Conservation (phyloP, 1,284 basidiomycete species). For the Uromyces viciae-fabae region DNA sequence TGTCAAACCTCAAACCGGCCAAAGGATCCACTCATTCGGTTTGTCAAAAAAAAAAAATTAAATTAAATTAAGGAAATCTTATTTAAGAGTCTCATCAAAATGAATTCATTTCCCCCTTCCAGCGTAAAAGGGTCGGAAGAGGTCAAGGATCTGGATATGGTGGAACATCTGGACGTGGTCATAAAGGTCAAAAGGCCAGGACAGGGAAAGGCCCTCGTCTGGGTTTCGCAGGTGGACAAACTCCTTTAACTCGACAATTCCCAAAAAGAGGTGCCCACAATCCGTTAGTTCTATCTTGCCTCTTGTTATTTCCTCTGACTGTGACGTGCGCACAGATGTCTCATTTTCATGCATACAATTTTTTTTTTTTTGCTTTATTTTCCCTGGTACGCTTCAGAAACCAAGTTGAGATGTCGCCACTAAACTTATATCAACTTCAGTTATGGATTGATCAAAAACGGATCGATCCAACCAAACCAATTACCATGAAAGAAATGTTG, state of each 20-base stretch:
- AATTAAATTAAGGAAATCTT: too few relatives aligned
- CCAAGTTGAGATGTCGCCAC: constrained; percentile 72
- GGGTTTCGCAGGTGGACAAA: constrained; percentile 94
- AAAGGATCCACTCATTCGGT: constrained; percentile 42
- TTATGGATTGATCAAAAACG: constrained; percentile 83
- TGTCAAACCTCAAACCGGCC: constrained; percentile 39
- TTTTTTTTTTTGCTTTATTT: background rate
- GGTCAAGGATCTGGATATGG: constrained; percentile 86
- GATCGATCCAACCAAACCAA: constrained; percentile 73
- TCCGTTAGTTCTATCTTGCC: constrained; percentile 60
- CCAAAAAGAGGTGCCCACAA: constrained; percentile 94
- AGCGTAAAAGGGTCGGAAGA: constrained; percentile 76
- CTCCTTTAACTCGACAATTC: constrained; percentile 81
- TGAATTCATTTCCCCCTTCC: background rate
- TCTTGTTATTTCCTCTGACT: background rate
- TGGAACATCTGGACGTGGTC: constrained; percentile 84
- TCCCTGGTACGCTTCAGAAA: constrained; percentile 5
- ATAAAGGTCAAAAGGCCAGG: constrained; percentile 93
- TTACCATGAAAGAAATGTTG: constrained; percentile 80
- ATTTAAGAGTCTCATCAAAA: too few relatives aligned
- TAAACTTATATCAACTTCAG: constrained; percentile 84
- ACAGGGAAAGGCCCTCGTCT: constrained; percentile 68
- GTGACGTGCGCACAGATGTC: too few relatives aligned
- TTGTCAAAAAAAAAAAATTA: too few relatives aligned
- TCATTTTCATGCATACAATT: constrained; percentile 16